phyloP scores from a whole-genome alignment of 768 basidiomycete genomes.

The Podaxis carcinomalis region DNA sequence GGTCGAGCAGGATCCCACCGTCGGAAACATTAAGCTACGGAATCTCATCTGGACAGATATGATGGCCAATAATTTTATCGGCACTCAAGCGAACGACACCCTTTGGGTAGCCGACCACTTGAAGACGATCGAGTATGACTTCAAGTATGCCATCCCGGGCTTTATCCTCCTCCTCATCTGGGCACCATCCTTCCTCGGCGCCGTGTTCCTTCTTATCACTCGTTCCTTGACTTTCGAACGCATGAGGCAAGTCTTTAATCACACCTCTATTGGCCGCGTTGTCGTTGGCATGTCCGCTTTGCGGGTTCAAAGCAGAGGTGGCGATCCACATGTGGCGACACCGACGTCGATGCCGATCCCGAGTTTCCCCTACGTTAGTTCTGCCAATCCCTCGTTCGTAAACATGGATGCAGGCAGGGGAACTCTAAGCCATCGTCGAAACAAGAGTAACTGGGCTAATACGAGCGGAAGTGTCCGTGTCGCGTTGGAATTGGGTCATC shows the following conservation, averaged over 20 bases:
- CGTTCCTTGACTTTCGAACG: background rate
- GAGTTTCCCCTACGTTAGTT: background rate
- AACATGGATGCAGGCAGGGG: background rate
- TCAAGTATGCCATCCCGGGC: background rate
- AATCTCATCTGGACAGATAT: constrained; percentile 2
- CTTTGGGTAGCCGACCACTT: background rate
- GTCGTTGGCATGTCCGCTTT: background rate
- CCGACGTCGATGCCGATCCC: background rate
- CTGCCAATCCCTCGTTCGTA: background rate
- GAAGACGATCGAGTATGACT: constrained; percentile 1
- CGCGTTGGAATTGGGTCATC: background rate
- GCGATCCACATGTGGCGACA: no score
- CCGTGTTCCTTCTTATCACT: background rate
- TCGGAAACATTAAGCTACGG: background rate
- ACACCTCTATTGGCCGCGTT: background rate
- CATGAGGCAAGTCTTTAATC: background rate
- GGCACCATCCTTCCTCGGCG: background rate
- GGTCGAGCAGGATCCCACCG: background rate
- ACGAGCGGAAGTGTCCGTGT: background rate
- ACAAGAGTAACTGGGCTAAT: constrained; percentile 3
- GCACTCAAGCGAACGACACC: background rate
- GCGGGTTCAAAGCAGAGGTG: background rate
- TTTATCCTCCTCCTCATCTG: constrained; percentile 1
- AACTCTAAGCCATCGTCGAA: background rate
- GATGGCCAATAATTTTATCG: background rate